These are phyloP conservation scores for Beauveria varroae DNA, from an alignment of 2,329 filamentous ascomycete species.

Conservation along the genomic window DNA sequence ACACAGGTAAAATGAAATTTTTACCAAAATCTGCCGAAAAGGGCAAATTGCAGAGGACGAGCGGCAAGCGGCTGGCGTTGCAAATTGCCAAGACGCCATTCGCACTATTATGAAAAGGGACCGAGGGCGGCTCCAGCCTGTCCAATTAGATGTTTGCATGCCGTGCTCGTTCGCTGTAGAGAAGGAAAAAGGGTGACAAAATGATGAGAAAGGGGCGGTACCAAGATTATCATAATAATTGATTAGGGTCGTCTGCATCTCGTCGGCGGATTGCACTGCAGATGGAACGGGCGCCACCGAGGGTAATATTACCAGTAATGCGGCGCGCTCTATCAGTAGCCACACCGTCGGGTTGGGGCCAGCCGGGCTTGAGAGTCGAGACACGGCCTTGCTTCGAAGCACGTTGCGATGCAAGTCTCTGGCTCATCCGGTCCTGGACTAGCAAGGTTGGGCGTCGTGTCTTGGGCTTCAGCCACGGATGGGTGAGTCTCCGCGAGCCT, in stretches of 20 bases:
- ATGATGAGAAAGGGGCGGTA: neutral
- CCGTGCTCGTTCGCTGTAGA: neutral
- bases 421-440: too few species aligned
- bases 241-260: neutral
- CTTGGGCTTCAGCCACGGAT: too few species aligned
- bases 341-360: too few species aligned
- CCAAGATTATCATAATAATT: neutral
- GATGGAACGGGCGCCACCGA: conserved; percentile 5
- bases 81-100: conserved; percentile 1
- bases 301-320: conserved; percentile 4
- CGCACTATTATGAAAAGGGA: neutral
- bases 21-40: neutral
- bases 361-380: too few species aligned
- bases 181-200: neutral
- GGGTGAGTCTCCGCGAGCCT: too few species aligned
- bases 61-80: neutral
- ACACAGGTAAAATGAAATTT: neutral
- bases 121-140: neutral
- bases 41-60: neutral
- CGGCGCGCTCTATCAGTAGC: neutral
- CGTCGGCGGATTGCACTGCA: neutral
- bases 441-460: too few species aligned
- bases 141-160: neutral
- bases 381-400: too few species aligned
- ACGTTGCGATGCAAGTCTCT: too few species aligned